These are phyloP conservation scores for Phaffia australis DNA, from an alignment of 768 basidiomycete genomes.

Conservation along the genomic window DNA sequence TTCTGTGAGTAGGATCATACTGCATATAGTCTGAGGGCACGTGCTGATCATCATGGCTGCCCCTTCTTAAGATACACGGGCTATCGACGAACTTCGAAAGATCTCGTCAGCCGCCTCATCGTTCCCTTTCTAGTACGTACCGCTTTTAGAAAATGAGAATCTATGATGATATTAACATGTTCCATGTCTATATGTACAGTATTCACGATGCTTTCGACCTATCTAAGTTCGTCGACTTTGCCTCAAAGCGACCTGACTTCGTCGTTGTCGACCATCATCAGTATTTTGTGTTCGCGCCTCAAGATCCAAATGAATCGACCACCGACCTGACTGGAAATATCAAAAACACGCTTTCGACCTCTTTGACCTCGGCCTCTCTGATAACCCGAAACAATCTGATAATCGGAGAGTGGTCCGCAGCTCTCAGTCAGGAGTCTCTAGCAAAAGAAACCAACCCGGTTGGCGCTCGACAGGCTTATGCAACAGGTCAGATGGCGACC, in stretches of 20 bases:
- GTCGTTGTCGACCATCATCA: conserved; percentile 35
- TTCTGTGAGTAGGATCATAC: conserved; percentile 24
- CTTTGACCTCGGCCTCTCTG: conserved; percentile 32
- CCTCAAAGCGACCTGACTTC: conserved; percentile 38
- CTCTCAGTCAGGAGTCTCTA: conserved; percentile 43
- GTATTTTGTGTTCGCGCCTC: conserved; percentile 30
- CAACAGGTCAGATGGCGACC: conserved; percentile 49
- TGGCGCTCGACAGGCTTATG: conserved; percentile 46
- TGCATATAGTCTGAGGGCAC: background rate
- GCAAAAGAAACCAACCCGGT: conserved; percentile 44
- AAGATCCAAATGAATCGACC: conserved; percentile 23
- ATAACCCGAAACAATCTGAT: conserved; percentile 29
- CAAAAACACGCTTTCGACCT: background rate
- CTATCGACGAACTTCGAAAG: conserved; percentile 28
- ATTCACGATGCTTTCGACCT: conserved; percentile 35
- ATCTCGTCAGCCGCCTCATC: conserved; percentile 31
- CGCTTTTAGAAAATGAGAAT: background rate
- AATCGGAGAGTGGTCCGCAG: conserved; percentile 47
- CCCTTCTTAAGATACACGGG: conserved; percentile 23
- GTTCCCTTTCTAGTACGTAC: conserved; percentile 34
- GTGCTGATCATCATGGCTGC: background rate
- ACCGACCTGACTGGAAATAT: conserved; percentile 37
- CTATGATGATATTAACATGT: background rate
- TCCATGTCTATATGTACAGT: conserved; percentile 2
- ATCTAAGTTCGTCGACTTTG: conserved; percentile 31